phyloP scores from a whole-genome alignment of 2,329 filamentous ascomycete genomes.

The Ampelomyces quisqualis region DNA sequence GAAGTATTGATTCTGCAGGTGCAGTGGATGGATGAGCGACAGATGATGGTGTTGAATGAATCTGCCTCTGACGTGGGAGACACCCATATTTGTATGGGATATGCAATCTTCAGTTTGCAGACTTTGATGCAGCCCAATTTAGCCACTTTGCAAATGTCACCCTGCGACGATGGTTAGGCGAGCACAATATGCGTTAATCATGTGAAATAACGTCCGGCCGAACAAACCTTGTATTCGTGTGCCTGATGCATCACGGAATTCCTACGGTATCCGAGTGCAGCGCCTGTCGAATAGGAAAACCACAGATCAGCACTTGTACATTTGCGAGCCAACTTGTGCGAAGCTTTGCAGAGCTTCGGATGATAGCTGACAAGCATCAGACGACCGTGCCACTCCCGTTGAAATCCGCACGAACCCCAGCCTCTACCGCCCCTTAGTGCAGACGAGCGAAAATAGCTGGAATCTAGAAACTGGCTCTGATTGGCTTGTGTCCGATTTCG shows the following conservation, averaged over 20 bases:
- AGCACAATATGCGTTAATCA: conserved; percentile 4
- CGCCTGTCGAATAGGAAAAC: conserved; percentile 11
- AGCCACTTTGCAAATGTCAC: conserved; percentile 8
- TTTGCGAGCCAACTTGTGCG: conserved; percentile 14
- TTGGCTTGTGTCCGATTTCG: no score
- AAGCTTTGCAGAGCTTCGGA: conserved; percentile 4
- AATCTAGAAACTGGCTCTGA: no score
- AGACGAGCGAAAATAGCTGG: no score
- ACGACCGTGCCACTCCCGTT: conserved; percentile 8
- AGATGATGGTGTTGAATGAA: conserved; percentile 5
- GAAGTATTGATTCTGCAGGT: not conserved
- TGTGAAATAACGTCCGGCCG: conserved; percentile 12
- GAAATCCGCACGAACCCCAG: conserved; percentile 5
- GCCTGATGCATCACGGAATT: conserved; percentile 4
- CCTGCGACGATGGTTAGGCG: conserved; percentile 9
- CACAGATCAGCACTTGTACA: conserved; percentile 16
- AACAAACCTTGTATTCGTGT: conserved; percentile 10
- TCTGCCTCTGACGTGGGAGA: conserved; percentile 4
- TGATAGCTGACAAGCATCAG: conserved; percentile 14
- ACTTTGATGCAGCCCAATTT: conserved; percentile 7
- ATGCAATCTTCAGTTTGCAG: conserved; percentile 1
- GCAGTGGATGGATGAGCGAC: not conserved
- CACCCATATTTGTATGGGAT: conserved; percentile 13
- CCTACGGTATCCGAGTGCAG: conserved; percentile 7
- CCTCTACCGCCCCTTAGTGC: no score